phyloP scores from a whole-genome alignment of 2,329 filamentous ascomycete species.

The Lachnellula occidentalis region DNA sequence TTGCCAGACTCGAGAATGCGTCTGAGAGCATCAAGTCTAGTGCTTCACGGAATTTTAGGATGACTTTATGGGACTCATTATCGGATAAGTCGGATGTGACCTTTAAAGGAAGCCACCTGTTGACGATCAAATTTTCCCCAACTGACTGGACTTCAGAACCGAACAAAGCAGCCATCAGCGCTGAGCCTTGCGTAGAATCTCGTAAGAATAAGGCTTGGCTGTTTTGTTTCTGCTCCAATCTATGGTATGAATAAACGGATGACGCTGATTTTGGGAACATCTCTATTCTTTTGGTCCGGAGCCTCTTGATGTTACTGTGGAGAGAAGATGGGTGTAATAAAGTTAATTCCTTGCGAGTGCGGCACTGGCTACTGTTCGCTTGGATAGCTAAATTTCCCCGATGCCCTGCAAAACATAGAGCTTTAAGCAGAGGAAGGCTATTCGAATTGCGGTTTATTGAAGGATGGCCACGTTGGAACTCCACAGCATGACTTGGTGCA shows the following conservation, averaged over 20 bases:
- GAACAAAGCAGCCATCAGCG: constrained; percentile 6
- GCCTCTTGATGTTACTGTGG: background rate
- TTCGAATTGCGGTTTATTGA: constrained; percentile 40
- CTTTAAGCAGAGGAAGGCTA: constrained; percentile 39
- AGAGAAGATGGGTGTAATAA: background rate
- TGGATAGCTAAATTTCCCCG: constrained; percentile 39
- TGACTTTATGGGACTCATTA: background rate
- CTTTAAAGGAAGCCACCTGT: background rate
- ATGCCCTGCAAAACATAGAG: constrained; percentile 39
- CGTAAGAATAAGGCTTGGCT: background rate
- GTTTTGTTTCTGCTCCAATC: background rate
- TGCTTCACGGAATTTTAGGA: background rate
- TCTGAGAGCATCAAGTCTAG: background rate
- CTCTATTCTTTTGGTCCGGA: background rate
- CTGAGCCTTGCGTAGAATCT: constrained; percentile 5
- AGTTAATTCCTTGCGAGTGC: background rate
- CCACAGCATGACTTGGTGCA: constrained; percentile 1
- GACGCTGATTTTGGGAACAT: background rate
- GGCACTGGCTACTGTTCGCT: background rate
- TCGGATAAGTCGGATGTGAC: background rate
- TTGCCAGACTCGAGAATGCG: background rate
- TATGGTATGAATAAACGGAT: background rate
- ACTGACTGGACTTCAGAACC: background rate
- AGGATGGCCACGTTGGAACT: constrained; percentile 26
- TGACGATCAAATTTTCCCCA: background rate